These are phyloP conservation scores for Neurospora africana DNA, from an alignment of 495 filamentous ascomycete species.

Conservation along the genomic window DNA sequence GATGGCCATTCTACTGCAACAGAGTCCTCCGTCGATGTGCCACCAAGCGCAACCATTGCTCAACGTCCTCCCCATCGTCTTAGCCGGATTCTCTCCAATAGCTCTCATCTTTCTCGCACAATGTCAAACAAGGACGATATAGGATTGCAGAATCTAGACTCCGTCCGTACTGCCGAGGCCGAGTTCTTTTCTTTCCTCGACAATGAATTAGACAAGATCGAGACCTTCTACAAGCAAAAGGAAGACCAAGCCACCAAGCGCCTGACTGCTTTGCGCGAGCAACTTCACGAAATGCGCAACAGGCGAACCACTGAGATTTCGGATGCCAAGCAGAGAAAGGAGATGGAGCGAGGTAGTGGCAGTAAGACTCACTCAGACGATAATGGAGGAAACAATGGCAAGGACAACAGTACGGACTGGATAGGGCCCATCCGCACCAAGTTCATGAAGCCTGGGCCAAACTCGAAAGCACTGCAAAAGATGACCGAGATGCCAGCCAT, in stretches of 20 bases:
- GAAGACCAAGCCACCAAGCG: constrained; percentile 68
- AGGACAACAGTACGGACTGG: constrained; percentile 20
- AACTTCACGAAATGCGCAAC: constrained; percentile 82
- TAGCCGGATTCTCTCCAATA: constrained; percentile 19
- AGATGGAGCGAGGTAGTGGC: constrained; percentile 6
- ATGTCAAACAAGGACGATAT: constrained; percentile 14
- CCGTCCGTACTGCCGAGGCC: constrained; percentile 46
- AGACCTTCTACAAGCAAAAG: constrained; percentile 71
- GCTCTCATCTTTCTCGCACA: constrained; percentile 9
- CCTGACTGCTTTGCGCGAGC: constrained; percentile 58
- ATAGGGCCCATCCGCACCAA: constrained; percentile 33
- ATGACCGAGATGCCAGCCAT: constrained; percentile 32
- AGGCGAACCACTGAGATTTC: constrained; percentile 62
- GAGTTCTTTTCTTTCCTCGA: constrained; percentile 78
- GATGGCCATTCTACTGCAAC: constrained; percentile 2
- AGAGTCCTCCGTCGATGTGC: constrained; percentile 5
- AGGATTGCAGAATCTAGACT: constrained; percentile 32
- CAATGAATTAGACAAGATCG: constrained; percentile 71
- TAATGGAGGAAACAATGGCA: constrained; percentile 2
- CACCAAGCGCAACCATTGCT: neutral
- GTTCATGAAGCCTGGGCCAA: constrained; percentile 35
- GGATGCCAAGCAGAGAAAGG: constrained; percentile 24
- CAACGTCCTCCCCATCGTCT: constrained; percentile 16
- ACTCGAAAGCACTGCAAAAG: constrained; percentile 34
- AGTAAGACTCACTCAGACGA: constrained; percentile 7